These are phyloP conservation scores for Metarhizium sp. DNA, from an alignment of 2,329 filamentous ascomycete species.

Conservation along the genomic window DNA sequence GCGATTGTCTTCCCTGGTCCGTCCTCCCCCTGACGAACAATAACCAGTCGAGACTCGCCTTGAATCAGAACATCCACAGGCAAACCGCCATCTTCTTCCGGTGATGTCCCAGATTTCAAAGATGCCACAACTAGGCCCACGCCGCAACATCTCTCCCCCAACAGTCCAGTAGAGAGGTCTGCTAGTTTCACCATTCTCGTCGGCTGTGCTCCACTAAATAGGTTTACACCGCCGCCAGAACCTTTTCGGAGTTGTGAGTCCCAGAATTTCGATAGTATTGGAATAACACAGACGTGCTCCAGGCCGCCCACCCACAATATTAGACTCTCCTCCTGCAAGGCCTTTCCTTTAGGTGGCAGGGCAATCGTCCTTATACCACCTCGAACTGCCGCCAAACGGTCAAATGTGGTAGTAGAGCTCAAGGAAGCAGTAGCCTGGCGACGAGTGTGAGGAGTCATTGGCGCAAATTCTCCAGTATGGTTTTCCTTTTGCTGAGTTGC, in stretches of 20 bases:
- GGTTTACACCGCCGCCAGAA: slow-evolving; percentile 39
- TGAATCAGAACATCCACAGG: slow-evolving; percentile 45
- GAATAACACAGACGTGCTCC: slow-evolving; percentile 49
- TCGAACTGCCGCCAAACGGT: slow-evolving; percentile 40
- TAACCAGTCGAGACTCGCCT: slow-evolving; percentile 45
- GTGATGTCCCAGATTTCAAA: slow-evolving; percentile 11
- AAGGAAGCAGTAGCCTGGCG: slow-evolving; percentile 40
- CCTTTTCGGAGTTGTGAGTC: slow-evolving; percentile 46
- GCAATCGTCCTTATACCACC: slow-evolving; percentile 43
- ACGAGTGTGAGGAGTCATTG: slow-evolving; percentile 55
- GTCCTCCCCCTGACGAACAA: slow-evolving; percentile 45
- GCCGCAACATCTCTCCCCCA: slow-evolving; percentile 48
- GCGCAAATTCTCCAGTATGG: slow-evolving; percentile 44
- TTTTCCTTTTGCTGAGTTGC: slow-evolving; percentile 24
- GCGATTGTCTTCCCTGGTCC: slow-evolving; percentile 34
- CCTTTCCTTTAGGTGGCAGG: slow-evolving; percentile 32
- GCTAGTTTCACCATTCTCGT: slow-evolving; percentile 46
- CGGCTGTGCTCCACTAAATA: slow-evolving; percentile 46
- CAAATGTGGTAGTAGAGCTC: slow-evolving; percentile 32
- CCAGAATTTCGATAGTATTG: slow-evolving; percentile 47
- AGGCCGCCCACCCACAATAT: slow-evolving; percentile 47
- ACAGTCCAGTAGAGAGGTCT: slow-evolving; percentile 42
- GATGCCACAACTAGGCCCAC: slow-evolving; percentile 35
- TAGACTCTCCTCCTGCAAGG: slow-evolving; percentile 42
- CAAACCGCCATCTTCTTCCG: slow-evolving; percentile 27